These are phyloP conservation scores for Tolypocladium pustulatum DNA, from an alignment of 2,329 filamentous ascomycete genomes.

Conservation along the genomic window DNA sequence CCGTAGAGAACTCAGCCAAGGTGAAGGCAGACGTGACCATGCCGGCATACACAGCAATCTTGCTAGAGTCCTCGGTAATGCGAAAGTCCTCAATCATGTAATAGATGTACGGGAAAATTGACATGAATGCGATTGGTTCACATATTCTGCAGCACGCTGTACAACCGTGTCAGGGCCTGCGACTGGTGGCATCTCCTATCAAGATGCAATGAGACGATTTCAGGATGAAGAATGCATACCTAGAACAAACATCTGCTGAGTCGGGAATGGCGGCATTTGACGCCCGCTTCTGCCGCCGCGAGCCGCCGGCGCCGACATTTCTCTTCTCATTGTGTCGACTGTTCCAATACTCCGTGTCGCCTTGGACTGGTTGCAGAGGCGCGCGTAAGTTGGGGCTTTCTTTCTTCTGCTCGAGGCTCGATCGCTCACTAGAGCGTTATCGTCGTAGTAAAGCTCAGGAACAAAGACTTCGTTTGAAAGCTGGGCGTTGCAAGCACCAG, in stretches of 20 bases:
- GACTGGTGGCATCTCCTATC: not conserved
- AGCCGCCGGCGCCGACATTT: slow-evolving; percentile 11
- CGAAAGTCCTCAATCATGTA: slow-evolving; percentile 93
- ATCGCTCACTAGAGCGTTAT: not conserved
- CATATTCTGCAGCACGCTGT: slow-evolving; percentile 87
- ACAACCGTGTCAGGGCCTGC: not conserved
- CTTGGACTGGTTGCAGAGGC: not conserved
- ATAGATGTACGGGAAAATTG: slow-evolving; percentile 97
- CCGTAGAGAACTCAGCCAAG: slow-evolving; percentile 87
- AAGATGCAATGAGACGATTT: not conserved
- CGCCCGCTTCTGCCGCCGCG: slow-evolving; percentile 12
- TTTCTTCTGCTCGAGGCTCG: not conserved
- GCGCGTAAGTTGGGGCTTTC: not conserved
- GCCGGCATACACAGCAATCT: slow-evolving; percentile 86
- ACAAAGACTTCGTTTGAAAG: not conserved
- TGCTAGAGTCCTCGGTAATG: slow-evolving; percentile 65
- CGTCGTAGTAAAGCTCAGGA: not conserved
- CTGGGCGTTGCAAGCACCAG: not conserved
- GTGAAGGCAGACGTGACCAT: slow-evolving; percentile 96
- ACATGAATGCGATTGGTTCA: slow-evolving; percentile 99
- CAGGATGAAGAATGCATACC: slow-evolving; percentile 24
- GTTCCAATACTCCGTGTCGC: not conserved
- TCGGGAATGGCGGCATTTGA: slow-evolving; percentile 23
- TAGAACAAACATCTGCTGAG: slow-evolving; percentile 40
- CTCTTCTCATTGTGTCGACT: slow-evolving; percentile 17